Conservation (phyloP, 2,329 filamentous ascomycete genomes). For the Pseudogymnoascus sp. region DNA sequence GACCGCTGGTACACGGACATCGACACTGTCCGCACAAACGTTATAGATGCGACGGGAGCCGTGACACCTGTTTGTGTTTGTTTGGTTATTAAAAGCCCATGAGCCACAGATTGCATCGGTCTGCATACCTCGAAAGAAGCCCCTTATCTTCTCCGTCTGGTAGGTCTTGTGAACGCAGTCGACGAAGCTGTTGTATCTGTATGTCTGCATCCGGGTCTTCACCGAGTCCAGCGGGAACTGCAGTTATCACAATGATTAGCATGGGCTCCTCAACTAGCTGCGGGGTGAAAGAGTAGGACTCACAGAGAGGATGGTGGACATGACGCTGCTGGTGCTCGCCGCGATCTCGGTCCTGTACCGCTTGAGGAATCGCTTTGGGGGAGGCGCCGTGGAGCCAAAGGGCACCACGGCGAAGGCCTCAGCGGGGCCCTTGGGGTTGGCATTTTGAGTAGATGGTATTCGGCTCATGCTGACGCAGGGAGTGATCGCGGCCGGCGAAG, state of each 20-base stretch:
- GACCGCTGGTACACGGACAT: conserved; percentile 74
- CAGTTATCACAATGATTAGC: conserved; percentile 12
- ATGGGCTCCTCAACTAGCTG: background rate
- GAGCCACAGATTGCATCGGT: background rate
- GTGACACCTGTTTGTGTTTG: conserved; percentile 58
- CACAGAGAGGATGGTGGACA: conserved; percentile 68
- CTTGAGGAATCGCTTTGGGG: conserved; percentile 54
- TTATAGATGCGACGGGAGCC: conserved; percentile 73
- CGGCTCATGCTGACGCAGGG: conserved; percentile 36
- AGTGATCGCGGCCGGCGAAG: conserved; percentile 27
- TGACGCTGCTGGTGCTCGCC: conserved; percentile 66
- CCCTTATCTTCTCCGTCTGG: conserved; percentile 59
- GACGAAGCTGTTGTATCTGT: conserved; percentile 65
- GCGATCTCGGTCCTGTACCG: conserved; percentile 74
- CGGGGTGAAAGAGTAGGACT: conserved; percentile 19
- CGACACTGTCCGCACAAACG: conserved; percentile 66
- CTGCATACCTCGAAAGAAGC: conserved; percentile 69
- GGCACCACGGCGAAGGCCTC: conserved; percentile 17
- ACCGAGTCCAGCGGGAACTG: conserved; percentile 77
- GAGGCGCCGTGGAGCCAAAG: conserved; percentile 27
- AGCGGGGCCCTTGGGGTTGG: conserved; percentile 16
- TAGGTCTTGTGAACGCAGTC: conserved; percentile 73
- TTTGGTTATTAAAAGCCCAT: background rate
- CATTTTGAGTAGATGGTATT: conserved; percentile 21
- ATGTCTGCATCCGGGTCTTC: conserved; percentile 85